Percentiles rank a stretch among this genome's conserved stretches.
Evolutionary conservation across 2,329 filamentous ascomycete genomes (phyloP).

Genomic region (Cordyceps tenuipes): DNA sequence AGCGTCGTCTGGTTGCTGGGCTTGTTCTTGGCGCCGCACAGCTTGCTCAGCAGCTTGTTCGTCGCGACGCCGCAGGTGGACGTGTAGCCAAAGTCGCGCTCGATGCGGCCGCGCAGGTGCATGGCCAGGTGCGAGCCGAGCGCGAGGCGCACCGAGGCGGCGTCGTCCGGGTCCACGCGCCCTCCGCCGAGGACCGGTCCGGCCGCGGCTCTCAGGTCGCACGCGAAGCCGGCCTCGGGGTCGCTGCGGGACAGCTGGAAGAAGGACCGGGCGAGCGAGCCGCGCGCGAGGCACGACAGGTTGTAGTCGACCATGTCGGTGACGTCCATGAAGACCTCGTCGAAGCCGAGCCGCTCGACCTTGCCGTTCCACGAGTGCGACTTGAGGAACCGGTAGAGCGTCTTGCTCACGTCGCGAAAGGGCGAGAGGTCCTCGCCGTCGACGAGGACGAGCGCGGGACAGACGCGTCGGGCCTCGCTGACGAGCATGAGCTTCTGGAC

Average conservation of each 20-base stretch:
- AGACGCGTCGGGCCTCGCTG: conserved; percentile 67
- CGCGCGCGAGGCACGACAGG: conserved; percentile 56
- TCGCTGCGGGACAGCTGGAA: conserved; percentile 68
- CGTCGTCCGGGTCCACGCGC: conserved; percentile 24
- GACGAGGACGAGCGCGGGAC: conserved; percentile 77
- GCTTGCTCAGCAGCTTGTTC: conserved; percentile 77
- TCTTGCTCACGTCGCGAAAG: conserved; percentile 82
- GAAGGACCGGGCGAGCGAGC: conserved; percentile 60
- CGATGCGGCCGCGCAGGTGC: conserved; percentile 63
- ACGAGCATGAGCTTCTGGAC: conserved; percentile 80
- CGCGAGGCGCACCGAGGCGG: conserved; percentile 52
- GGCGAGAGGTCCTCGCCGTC: conserved; percentile 78
- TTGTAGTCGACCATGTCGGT: conserved; percentile 86
- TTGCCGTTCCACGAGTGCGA: conserved; percentile 68
- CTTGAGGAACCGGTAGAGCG: conserved; percentile 64
- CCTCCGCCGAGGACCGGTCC: conserved; percentile 46
- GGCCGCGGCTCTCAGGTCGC: conserved; percentile 60
- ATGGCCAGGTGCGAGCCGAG: conserved; percentile 75
- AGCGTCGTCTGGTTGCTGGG: conserved; percentile 81
- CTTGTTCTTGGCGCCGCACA: conserved; percentile 78
- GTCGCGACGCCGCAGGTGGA: conserved; percentile 82
- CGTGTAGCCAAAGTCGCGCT: conserved; percentile 73
- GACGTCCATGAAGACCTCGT: conserved; percentile 75
- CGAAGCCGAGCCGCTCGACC: conserved; percentile 78
- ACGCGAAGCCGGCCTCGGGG: conserved; percentile 71